Evolutionary conservation across 768 basidiomycete species (phyloP).

Genomic region (Candolleomyces eurysporus): DNA sequence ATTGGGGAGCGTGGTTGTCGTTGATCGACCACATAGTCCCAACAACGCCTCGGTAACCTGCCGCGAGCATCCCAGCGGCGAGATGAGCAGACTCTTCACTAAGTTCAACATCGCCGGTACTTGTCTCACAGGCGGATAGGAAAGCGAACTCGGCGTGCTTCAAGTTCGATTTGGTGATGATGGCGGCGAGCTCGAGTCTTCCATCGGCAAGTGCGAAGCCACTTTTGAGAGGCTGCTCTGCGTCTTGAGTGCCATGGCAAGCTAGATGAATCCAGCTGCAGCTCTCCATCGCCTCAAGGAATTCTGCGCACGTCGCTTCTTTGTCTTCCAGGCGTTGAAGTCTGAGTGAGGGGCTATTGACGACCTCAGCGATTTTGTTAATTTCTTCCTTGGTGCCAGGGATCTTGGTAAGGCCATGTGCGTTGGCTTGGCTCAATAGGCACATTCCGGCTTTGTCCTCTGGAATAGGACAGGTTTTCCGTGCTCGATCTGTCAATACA

Average conservation of each 20-base stretch:
- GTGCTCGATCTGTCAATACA: conserved; percentile 1
- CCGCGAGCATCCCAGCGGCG: conserved; percentile 35
- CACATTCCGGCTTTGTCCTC: conserved; percentile 3
- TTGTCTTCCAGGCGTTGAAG: not conserved
- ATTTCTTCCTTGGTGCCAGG: conserved; percentile 12
- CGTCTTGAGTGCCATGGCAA: conserved; percentile 31
- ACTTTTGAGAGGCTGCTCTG: conserved; percentile 20
- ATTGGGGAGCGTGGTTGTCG: conserved; percentile 10
- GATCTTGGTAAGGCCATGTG: conserved; percentile 1
- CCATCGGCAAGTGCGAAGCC: conserved; percentile 21
- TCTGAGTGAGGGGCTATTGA: not conserved
- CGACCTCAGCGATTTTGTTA: not conserved
- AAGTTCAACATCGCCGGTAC: conserved; percentile 22
- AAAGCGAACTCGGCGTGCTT: conserved; percentile 28
- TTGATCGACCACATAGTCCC: conserved; percentile 39
- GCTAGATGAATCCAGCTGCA: conserved; percentile 28
- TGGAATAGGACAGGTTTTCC: too few species aligned
- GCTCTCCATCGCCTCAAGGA: not conserved
- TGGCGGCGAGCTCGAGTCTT: conserved; percentile 10
- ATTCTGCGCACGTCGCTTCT: not conserved
- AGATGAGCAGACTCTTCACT: conserved; percentile 31
- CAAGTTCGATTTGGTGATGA: conserved; percentile 10
- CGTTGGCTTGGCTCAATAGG: conserved; percentile 11
- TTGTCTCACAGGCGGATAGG: conserved; percentile 41
- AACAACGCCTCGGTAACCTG: conserved; percentile 28